Conservation (phyloP, 2,329 filamentous ascomycete species). For the Fusarium compactum region DNA sequence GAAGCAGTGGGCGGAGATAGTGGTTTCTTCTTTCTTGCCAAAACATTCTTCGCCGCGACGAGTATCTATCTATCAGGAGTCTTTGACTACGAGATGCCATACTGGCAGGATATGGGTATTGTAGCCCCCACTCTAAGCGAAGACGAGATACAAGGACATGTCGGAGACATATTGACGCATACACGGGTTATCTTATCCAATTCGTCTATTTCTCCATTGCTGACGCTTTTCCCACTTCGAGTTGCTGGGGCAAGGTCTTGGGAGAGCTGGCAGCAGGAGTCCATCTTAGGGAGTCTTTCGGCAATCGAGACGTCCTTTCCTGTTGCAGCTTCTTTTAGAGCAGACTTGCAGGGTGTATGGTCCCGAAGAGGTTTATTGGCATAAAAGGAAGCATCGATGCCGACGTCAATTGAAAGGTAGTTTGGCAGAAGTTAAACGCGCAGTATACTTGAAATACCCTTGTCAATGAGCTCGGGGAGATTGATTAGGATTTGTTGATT, state of each 20-base stretch:
- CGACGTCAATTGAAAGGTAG: not conserved
- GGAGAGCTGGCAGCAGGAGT: slow-evolving; percentile 38
- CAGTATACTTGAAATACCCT: too few relatives aligned
- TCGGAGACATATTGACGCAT: slow-evolving; percentile 43
- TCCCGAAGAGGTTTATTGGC: not conserved
- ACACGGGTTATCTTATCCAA: slow-evolving; percentile 29
- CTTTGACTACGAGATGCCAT: slow-evolving; percentile 52
- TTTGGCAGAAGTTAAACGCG: rapidly evolving
- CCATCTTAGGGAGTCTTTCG: slow-evolving; percentile 37
- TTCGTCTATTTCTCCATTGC: slow-evolving; percentile 47
- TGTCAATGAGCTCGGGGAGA: too few relatives aligned
- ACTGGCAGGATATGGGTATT: slow-evolving; percentile 47
- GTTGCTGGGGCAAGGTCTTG: slow-evolving; percentile 51
- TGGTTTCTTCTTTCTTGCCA: slow-evolving; percentile 39
- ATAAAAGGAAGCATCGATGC: not conserved
- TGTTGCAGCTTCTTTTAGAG: slow-evolving; percentile 44
- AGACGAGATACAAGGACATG: slow-evolving; percentile 40
- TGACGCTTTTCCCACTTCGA: slow-evolving; percentile 52
- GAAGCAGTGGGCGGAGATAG: rapidly evolving
- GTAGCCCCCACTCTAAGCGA: slow-evolving; percentile 40
- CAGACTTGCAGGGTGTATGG: slow-evolving; percentile 43
- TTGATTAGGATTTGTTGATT: not conserved
- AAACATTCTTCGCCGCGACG: slow-evolving; percentile 48
- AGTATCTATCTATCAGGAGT: slow-evolving; percentile 55
- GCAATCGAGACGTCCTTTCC: slow-evolving; percentile 43